Evolutionary conservation across 73 alveolate genomes (phyloP), one percentile per base, ranked within the genome.

Genomic region (Paramecium pentaurelia): DNA sequence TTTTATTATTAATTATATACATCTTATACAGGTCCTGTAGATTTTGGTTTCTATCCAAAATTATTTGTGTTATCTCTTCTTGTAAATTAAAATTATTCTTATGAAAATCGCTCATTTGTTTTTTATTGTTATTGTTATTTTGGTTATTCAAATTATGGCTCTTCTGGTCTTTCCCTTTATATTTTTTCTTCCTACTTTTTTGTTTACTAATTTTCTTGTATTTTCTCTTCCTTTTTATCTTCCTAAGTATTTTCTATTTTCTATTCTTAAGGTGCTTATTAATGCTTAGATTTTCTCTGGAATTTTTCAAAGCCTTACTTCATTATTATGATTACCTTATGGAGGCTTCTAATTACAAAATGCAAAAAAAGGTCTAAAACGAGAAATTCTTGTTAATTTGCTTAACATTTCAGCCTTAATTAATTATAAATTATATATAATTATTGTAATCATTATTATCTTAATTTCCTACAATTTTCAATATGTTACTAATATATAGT

Each of bases 301-400:
- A 73, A 73, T 73, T 73, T 73, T 73, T 73, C 87, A 38, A 73
- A 73, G 25, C 87, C 87, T 73, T 54, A 5, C 60, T 30, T 30
- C 47, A 73, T 36, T 10, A 73, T 36, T 22, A 37, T 73, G 37
- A 37, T 73, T 73, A 73, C 87, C 87, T 73, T 73, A 73, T n/a
- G 87, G 87, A 34, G 87, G 87, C 64, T 73, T 73, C 28, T 73
- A 38, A 37, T 73, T 37, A 40, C 87, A 73, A 73, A 73, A 73
- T 32, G 87, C 28, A 64, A 64, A 64, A 28, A 64, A 11, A 1
- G 42, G 84, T 34, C 49, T 64, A 64, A 64, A 28, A 32, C 84
- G 84, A 32, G 42, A 64, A 32, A 64, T 64, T 64, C 84, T 64
- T 28, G 28, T 42, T 64, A 64, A 64, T 64, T 64, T 64, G 12